Percentiles rank a stretch among this genome's conserved stretches.
phyloP scores from a whole-genome alignment of 495 filamentous ascomycete species.

The Podospora conica region DNA sequence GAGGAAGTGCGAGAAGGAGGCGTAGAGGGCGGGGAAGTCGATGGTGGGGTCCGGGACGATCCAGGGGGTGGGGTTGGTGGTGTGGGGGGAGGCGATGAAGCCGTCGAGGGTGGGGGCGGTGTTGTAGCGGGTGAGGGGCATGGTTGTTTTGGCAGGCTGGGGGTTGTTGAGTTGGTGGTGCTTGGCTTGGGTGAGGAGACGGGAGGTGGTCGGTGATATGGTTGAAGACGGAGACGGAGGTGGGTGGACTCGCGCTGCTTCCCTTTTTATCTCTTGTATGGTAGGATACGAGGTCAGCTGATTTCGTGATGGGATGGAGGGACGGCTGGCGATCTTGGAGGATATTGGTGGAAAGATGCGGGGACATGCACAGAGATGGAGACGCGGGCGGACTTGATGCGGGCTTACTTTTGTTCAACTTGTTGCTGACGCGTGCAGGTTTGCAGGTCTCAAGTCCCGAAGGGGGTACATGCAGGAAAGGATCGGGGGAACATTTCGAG shows the following conservation, averaged over 20 bases:
- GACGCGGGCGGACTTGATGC: not conserved
- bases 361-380: not conserved
- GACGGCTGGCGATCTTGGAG: not conserved
- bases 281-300: not conserved
- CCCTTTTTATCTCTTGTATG: not conserved
- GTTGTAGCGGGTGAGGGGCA: constrained; percentile 16
- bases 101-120: constrained; percentile 18
- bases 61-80: constrained; percentile 3
- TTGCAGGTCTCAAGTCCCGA: too few relatives aligned
- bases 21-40: constrained; percentile 12
- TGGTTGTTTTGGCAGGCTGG: too few relatives aligned
- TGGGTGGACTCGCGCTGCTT: not conserved
- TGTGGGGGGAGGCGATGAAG: constrained; percentile 9
- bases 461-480: too few relatives aligned
- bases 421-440: too few relatives aligned
- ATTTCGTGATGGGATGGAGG: not conserved
- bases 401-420: not conserved
- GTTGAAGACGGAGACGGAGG: too few relatives aligned
- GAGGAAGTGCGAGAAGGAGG: constrained; percentile 10
- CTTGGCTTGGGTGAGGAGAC: too few relatives aligned
- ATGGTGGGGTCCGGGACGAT: constrained; percentile 14
- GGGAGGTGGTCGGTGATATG: too few relatives aligned
- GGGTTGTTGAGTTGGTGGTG: too few relatives aligned
- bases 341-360: not conserved
- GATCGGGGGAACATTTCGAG: too few relatives aligned